Evolutionary conservation across 1,284 basidiomycete species (phyloP).

Genomic region (Testicularia cyperi): DNA sequence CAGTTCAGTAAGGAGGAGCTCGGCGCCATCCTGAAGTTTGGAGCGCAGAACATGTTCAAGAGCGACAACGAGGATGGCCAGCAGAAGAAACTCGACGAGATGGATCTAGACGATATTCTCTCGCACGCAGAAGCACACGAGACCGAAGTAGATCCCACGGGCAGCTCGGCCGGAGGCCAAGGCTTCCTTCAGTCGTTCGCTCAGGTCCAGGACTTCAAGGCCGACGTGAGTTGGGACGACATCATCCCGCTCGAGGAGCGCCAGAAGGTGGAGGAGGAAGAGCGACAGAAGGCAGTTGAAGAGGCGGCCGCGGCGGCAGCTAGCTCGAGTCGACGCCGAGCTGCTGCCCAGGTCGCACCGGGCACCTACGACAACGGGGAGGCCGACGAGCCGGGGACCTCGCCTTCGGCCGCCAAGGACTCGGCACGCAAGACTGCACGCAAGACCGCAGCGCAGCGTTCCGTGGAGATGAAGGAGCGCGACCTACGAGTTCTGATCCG

Average conservation of each 20-base stretch:
- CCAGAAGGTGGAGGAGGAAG: conserved; percentile 71
- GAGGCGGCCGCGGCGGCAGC: conserved; percentile 64
- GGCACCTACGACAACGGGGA: conserved; percentile 70
- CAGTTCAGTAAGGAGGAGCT: conserved; percentile 96
- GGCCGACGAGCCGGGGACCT: conserved; percentile 19
- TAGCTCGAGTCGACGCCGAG: conserved; percentile 64
- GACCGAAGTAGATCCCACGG: conserved; percentile 71
- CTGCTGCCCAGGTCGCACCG: conserved; percentile 72
- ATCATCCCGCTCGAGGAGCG: conserved; percentile 95
- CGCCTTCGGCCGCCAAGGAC: conserved; percentile 58
- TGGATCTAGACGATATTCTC: conserved; percentile 98
- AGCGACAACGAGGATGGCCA: conserved; percentile 83
- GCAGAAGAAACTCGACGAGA: conserved; percentile 94
- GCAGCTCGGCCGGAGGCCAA: conserved; percentile 90
- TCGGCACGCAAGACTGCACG: conserved; percentile 62
- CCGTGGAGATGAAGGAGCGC: conserved; percentile 93
- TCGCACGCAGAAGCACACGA: conserved; percentile 96
- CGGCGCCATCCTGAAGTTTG: conserved; percentile 97
- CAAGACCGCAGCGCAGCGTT: conserved; percentile 80
- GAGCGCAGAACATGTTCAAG: conserved; percentile 99
- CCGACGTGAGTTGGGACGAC: conserved; percentile 92
- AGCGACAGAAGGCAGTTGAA: conserved; percentile 65
- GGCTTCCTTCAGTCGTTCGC: conserved; percentile 94
- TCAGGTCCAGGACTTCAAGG: conserved; percentile 95
- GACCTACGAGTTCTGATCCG: conserved; percentile 94